phyloP scores from a whole-genome alignment of 2,329 filamentous ascomycete genomes.

The Neofusicoccum parvum region DNA sequence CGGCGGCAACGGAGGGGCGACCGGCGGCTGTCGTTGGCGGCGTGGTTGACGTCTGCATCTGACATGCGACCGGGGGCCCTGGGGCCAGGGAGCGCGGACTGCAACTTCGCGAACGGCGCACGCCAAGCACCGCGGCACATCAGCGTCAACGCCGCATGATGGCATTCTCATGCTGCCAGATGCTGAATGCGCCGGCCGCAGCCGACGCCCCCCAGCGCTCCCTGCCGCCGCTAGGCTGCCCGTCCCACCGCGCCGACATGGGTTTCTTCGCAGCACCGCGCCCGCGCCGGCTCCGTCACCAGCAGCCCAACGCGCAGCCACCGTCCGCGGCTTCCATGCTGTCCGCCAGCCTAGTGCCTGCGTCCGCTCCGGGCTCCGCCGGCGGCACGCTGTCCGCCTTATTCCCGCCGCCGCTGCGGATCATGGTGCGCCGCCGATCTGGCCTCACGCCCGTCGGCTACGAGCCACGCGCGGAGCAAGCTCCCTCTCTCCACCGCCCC shows the following conservation, averaged over 20 bases:
- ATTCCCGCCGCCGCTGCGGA: slow-evolving; percentile 10
- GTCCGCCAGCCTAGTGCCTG: neutral
- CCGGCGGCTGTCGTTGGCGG: slow-evolving; percentile 13
- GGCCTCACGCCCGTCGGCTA: neutral
- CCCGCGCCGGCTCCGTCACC: neutral
- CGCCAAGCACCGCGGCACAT: neutral
- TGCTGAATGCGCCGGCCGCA: neutral
- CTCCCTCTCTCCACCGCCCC: slow-evolving; percentile 4
- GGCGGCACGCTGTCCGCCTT: slow-evolving; percentile 11
- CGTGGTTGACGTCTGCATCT: slow-evolving; percentile 13
- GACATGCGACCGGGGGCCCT: slow-evolving; percentile 1
- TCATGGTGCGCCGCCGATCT: slow-evolving; percentile 8
- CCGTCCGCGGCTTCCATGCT: neutral
- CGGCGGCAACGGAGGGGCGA: neutral
- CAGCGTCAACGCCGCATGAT: slow-evolving; percentile 13
- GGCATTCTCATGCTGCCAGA: neutral
- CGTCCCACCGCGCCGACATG: neutral
- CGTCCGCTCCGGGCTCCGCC: neutral
- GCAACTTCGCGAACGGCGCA: neutral
- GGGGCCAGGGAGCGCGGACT: neutral
- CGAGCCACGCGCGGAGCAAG: slow-evolving; percentile 7
- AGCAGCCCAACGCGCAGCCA: neutral
- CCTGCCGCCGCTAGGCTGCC: neutral
- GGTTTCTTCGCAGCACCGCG: slow-evolving; percentile 5
- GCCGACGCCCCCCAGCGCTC: neutral